These are phyloP conservation scores for Sutorius eximius DNA, from an alignment of 1,284 basidiomycete genomes.

Conservation along the genomic window DNA sequence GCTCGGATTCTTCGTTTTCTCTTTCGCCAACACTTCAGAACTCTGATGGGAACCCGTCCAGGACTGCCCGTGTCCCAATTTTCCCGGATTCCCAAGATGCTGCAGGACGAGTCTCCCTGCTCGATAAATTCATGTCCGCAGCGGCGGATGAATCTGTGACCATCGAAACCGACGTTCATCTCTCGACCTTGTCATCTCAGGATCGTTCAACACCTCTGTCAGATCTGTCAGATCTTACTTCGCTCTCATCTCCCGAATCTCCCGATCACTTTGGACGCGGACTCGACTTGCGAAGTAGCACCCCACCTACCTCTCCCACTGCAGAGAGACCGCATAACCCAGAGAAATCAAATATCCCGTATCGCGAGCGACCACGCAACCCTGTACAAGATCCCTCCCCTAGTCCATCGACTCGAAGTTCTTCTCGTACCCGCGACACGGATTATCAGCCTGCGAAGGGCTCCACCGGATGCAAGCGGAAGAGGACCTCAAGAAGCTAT, in stretches of 20 bases:
- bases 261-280: constrained; percentile 2
- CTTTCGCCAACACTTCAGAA: constrained; percentile 10
- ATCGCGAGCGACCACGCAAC: background rate
- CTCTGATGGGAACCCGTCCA: background rate
- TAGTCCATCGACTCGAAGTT: constrained; percentile 2
- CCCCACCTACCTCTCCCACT: constrained; percentile 26
- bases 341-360: background rate
- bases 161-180: background rate
- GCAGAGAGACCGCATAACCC: background rate
- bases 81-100: constrained; percentile 7
- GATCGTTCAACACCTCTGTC: constrained; percentile 25
- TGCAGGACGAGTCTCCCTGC: constrained; percentile 25
- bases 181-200: constrained; percentile 3
- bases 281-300: constrained; percentile 4
- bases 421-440: background rate
- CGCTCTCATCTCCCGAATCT: constrained; percentile 27
- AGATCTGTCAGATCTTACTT: constrained; percentile 31
- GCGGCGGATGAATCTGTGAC: constrained; percentile 15
- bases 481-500: constrained; percentile 5
- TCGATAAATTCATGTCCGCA: constrained; percentile 33
- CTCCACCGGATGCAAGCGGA: constrained; percentile 19
- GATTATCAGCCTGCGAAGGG: constrained; percentile 23
- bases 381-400: background rate
- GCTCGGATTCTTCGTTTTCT: background rate
- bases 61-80: background rate